These are phyloP conservation scores for Amauroascus verrucosus DNA, from an alignment of 2,329 filamentous ascomycete species.

Conservation along the genomic window DNA sequence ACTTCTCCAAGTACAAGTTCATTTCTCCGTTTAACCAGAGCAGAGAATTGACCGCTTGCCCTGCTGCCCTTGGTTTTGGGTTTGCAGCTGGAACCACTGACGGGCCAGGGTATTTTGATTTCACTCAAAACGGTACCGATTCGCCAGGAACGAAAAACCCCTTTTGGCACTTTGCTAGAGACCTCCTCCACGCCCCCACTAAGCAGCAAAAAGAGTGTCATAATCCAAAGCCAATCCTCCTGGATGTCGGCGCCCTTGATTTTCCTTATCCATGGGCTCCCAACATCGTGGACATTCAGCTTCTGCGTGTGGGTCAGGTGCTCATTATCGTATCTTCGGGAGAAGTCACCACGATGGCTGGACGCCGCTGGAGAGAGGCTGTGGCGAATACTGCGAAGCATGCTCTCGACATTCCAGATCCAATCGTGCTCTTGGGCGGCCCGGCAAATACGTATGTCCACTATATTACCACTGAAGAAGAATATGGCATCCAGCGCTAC, in stretches of 20 bases:
- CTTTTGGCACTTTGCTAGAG: slow-evolving; percentile 67
- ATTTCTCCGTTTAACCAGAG: slow-evolving; percentile 55
- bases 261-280: slow-evolving; percentile 78
- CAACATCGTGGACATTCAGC: slow-evolving; percentile 82
- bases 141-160: slow-evolving; percentile 60
- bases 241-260: slow-evolving; percentile 76
- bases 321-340: slow-evolving; percentile 75
- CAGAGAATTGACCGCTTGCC: slow-evolving; percentile 56
- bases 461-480: slow-evolving; percentile 68
- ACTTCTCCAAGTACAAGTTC: slow-evolving; percentile 70
- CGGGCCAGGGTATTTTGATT: slow-evolving; percentile 83
- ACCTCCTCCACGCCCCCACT: slow-evolving; percentile 59
- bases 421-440: slow-evolving; percentile 73
- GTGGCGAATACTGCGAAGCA: slow-evolving; percentile 48
- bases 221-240: slow-evolving; percentile 67
- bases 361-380: slow-evolving; percentile 71
- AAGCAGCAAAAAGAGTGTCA: slow-evolving; percentile 66
- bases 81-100: slow-evolving; percentile 91
- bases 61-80: slow-evolving; percentile 78
- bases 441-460: slow-evolving; percentile 87
- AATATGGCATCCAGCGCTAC: slow-evolving; percentile 77
- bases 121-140: slow-evolving; percentile 73
- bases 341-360: slow-evolving; percentile 87
- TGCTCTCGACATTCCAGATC: slow-evolving; percentile 41
- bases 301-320: slow-evolving; percentile 72